Percentiles rank a stretch among this genome's conserved stretches.
Conservation (phyloP, 495 filamentous ascomycete species). For the Aspergillus baeticus region DNA sequence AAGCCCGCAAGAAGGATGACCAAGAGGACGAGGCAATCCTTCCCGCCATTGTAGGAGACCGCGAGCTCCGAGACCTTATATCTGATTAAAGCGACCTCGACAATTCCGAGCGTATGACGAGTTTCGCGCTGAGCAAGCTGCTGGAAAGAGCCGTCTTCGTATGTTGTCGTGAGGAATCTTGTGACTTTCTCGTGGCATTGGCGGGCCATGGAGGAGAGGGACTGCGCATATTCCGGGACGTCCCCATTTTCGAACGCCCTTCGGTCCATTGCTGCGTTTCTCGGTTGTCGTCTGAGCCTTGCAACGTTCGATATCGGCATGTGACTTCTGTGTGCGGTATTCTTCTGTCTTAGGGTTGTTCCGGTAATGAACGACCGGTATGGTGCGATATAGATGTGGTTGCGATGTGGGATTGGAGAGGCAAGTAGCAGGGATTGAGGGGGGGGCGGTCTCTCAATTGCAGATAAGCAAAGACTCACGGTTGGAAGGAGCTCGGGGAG, state of each 20-base stretch:
- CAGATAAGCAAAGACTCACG: background rate
- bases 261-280: too few relatives aligned
- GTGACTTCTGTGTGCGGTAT: background rate
- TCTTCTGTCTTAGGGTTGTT: background rate
- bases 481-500: background rate
- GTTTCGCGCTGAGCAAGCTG: constrained; percentile 71
- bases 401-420: background rate
- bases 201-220: constrained; percentile 51
- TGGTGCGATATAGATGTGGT: background rate
- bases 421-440: too few relatives aligned
- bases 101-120: constrained; percentile 64
- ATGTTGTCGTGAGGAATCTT: constrained; percentile 63
- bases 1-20: constrained; percentile 80
- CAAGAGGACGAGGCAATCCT: constrained; percentile 95
- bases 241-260: too few relatives aligned
- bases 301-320: background rate
- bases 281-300: background rate
- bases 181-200: constrained; percentile 62
- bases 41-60: constrained; percentile 95
- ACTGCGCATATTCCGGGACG: background rate
- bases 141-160: constrained; percentile 54
- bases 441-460: too few relatives aligned
- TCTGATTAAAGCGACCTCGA: constrained; percentile 65
- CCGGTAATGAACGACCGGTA: background rate
- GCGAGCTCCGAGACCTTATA: constrained; percentile 80